Percentiles rank a stretch among this genome's conserved stretches.
Conservation (phyloP, 1,139 yeast genomes). For the Yamadazyma friedrichii region DNA sequence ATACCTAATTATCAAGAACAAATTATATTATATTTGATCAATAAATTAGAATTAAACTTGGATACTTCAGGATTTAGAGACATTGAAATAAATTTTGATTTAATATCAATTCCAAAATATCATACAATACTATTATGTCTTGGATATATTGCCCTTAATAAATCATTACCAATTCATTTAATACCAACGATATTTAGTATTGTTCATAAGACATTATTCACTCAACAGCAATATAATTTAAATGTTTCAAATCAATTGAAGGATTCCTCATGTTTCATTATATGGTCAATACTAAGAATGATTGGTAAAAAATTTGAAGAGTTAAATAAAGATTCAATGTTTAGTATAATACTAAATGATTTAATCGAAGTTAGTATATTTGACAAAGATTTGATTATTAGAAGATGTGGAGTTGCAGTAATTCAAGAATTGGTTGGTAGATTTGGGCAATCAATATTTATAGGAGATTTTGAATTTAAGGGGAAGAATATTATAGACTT, state of each 20-base stretch:
- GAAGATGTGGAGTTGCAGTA: slow-evolving; percentile 86
- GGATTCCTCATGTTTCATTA: slow-evolving; percentile 79
- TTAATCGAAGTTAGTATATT: slow-evolving; percentile 57
- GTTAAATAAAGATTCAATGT: slow-evolving; percentile 16
- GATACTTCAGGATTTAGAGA: slow-evolving; percentile 17
- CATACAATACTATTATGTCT: slow-evolving; percentile 37
- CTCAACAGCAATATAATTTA: slow-evolving; percentile 53
- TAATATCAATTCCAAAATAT: slow-evolving; percentile 26
- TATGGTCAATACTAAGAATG: slow-evolving; percentile 34
- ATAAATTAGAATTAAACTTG: slow-evolving; percentile 22
- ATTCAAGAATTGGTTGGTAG: slow-evolving; percentile 84
- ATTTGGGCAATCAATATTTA: slow-evolving; percentile 40
- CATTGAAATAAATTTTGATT: slow-evolving; percentile 19
- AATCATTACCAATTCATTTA: slow-evolving; percentile 24
- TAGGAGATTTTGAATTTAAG: slow-evolving; percentile 17
- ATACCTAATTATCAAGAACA: slow-evolving; percentile 35
- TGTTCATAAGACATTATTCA: slow-evolving; percentile 47
- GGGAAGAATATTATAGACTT: slow-evolving; percentile 46
- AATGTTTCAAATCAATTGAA: slow-evolving; percentile 67
- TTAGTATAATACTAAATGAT: slow-evolving; percentile 33
- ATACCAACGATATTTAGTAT: slow-evolving; percentile 28
- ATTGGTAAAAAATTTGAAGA: slow-evolving; percentile 21
- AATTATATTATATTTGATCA: slow-evolving; percentile 25
- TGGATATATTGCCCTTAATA: slow-evolving; percentile 34
- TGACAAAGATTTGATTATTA: slow-evolving; percentile 70